Evolutionary conservation across 2,329 filamentous ascomycete species (phyloP).

Genomic region (Colletotrichum musae): DNA sequence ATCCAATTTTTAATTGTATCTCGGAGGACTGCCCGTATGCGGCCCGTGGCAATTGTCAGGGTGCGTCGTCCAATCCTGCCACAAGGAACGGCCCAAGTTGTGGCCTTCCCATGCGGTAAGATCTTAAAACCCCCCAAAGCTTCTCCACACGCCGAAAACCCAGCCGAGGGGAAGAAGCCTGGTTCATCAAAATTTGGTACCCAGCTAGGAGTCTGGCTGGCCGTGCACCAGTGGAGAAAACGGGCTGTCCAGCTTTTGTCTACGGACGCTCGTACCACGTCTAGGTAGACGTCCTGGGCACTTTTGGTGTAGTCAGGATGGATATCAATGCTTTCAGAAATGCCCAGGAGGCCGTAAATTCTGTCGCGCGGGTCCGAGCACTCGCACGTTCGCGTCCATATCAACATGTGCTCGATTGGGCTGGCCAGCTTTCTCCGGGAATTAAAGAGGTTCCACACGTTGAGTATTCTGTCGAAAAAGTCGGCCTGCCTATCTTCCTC

Average conservation of each 20-base stretch:
- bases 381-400: neutral
- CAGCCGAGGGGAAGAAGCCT: neutral
- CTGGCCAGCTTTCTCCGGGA: neutral
- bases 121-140: neutral
- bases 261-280: neutral
- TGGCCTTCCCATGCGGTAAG: neutral
- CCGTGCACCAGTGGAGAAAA: neutral
- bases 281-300: neutral
- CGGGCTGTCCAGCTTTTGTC: neutral
- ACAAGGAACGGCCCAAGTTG: neutral
- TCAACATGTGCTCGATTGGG: neutral
- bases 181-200: neutral
- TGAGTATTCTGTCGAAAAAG: too few relatives aligned
- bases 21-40: neutral
- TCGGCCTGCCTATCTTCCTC: neutral
- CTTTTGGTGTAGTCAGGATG: neutral
- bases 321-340: accelerated
- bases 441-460: neutral
- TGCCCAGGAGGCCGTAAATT: neutral
- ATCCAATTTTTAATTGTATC: neutral
- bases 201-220: neutral
- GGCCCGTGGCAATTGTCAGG: too few relatives aligned
- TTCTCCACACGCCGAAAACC: neutral
- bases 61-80: neutral
- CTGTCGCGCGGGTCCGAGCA: constrained; percentile 7